Conservation (phyloP, 2,329 filamentous ascomycete genomes). For the Coniella vitis region DNA sequence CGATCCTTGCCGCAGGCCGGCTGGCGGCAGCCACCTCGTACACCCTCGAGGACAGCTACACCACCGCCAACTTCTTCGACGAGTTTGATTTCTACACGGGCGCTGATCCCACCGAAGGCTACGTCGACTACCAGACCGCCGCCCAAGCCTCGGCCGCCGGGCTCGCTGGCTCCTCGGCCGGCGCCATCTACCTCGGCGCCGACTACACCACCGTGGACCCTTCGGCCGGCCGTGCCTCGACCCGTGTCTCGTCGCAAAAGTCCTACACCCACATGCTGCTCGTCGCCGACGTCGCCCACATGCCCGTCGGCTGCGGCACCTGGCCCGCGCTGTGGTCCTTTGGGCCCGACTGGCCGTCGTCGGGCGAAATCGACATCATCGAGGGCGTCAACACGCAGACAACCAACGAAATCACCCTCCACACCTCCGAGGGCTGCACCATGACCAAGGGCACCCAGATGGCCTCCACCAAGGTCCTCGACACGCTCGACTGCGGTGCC, state of each 20-base stretch:
- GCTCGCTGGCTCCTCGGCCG: constrained; percentile 50
- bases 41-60: constrained; percentile 39
- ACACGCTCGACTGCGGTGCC: constrained; percentile 50
- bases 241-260: constrained; percentile 61
- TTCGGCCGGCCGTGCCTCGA: constrained; percentile 57
- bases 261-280: constrained; percentile 64
- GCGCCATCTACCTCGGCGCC: constrained; percentile 61
- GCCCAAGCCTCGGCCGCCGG: constrained; percentile 48
- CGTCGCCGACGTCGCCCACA: constrained; percentile 66
- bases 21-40: constrained; percentile 32
- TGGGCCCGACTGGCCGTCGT: constrained; percentile 61
- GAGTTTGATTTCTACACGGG: constrained; percentile 49
- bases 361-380: constrained; percentile 74
- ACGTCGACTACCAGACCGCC: constrained; percentile 61
- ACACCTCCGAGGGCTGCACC: constrained; percentile 55
- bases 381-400: constrained; percentile 64
- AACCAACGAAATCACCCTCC: constrained; percentile 58
- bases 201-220: constrained; percentile 54
- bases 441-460: constrained; percentile 44
- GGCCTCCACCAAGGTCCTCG: constrained; percentile 33
- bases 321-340: constrained; percentile 72
- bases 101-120: constrained; percentile 66
- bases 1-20: constrained; percentile 13
- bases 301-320: constrained; percentile 68
- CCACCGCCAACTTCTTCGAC: constrained; percentile 49